phyloP scores from a whole-genome alignment of 805 yeast genomes.

The Starmerella riodocensis region DNA sequence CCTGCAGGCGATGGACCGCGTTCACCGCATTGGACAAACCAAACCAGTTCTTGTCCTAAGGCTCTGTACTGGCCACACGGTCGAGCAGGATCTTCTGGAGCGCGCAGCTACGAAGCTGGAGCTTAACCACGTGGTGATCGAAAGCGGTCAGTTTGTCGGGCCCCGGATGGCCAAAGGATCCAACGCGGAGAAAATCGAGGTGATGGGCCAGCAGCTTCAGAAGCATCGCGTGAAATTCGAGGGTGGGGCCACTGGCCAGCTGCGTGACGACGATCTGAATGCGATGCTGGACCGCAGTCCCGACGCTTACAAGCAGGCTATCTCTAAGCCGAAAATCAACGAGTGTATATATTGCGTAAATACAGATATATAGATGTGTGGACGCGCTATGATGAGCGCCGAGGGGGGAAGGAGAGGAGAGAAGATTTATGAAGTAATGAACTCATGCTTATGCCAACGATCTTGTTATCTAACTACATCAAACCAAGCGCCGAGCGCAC shows the following conservation, averaged over 20 bases:
- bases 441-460: too few species aligned
- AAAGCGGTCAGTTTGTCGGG: slow-evolving; percentile 37
- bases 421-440: too few species aligned
- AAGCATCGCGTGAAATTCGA: slow-evolving; percentile 35
- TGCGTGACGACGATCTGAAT: slow-evolving; percentile 15
- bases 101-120: slow-evolving; percentile 70
- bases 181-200: slow-evolving; percentile 14
- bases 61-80: slow-evolving; percentile 59
- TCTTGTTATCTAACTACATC: too few species aligned
- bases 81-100: slow-evolving; percentile 70
- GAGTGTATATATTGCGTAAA: slow-evolving; percentile 15
- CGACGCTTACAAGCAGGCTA: slow-evolving; percentile 18
- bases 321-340: slow-evolving; percentile 11
- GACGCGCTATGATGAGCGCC: too few species aligned
- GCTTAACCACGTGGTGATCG: slow-evolving; percentile 63
- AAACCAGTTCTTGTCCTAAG: slow-evolving; percentile 75
- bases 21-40: slow-evolving; percentile 82
- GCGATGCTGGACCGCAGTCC: slow-evolving; percentile 20
- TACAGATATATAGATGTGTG: slow-evolving; percentile 4
- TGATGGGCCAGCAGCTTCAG: slow-evolving; percentile 18
- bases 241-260: slow-evolving; percentile 15
- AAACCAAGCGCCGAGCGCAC: too few species aligned
- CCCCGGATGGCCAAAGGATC: slow-evolving; percentile 4
- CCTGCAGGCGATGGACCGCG: slow-evolving; percentile 90
- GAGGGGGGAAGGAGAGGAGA: too few species aligned